These are phyloP conservation scores for Sclerotinia spermophila DNA, from an alignment of 2,329 filamentous ascomycete species.

Conservation along the genomic window DNA sequence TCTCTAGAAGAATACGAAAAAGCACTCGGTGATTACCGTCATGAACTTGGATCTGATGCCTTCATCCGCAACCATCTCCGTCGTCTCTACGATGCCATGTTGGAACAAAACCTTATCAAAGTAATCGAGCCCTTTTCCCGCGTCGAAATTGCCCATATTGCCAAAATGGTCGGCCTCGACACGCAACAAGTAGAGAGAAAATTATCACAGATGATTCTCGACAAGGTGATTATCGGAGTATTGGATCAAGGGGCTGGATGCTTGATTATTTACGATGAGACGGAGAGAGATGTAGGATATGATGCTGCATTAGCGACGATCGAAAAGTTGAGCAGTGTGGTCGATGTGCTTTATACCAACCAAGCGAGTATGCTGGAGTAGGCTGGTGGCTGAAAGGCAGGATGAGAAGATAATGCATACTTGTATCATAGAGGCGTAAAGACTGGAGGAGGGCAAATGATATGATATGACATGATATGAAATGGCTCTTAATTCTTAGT, in stretches of 20 bases:
- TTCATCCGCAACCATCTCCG: constrained; percentile 98
- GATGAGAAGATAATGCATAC: constrained; percentile 20
- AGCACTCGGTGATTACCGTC: constrained; percentile 83
- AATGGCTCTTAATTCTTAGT: neutral
- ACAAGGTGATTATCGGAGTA: constrained; percentile 97
- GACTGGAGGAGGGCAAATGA: constrained; percentile 14
- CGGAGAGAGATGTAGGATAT: constrained; percentile 86
- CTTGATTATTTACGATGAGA: constrained; percentile 95
- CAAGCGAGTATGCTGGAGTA: constrained; percentile 94
- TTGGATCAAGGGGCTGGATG: constrained; percentile 97
- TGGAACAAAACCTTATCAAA: constrained; percentile 99
- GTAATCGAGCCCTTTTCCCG: constrained; percentile 98
- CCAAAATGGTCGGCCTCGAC: constrained; percentile 95
- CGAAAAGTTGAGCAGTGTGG: constrained; percentile 94
- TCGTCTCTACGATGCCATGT: constrained; percentile 93
- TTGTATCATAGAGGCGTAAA: constrained; percentile 36
- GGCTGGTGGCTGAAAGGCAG: constrained; percentile 17
- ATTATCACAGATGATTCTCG: constrained; percentile 98
- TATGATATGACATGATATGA: constrained; percentile 10
- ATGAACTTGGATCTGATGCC: constrained; percentile 87
- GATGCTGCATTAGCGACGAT: constrained; percentile 93
- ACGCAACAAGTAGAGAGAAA: constrained; percentile 97
- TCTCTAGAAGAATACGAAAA: constrained; percentile 97
- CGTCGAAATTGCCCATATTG: constrained; percentile 94
- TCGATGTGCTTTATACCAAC: constrained; percentile 96